Evolutionary conservation across 2,329 filamentous ascomycete genomes (phyloP), one percentile per base, ranked within the genome.

Genomic region (Fonsecaea erecta): DNA sequence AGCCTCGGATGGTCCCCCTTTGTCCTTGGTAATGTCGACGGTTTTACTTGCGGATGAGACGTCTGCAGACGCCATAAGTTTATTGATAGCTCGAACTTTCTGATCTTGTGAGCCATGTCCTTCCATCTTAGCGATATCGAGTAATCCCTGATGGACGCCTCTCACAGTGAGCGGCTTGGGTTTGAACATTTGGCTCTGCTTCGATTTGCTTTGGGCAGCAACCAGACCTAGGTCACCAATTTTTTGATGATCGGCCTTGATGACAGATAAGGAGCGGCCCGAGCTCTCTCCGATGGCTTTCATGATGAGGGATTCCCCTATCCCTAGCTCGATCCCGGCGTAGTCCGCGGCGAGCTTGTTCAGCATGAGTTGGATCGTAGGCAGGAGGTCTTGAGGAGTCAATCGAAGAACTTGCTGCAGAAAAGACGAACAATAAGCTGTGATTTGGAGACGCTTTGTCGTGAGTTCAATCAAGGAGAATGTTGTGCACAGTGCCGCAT

Each of bases 261-360:
- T 97, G 59, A 97, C 88, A 40, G 89, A 85, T 53, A 97, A 79
- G 73, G 88, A 96, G 66, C 95, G 88, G 9, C 95, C 95, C 0
- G 95, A 99, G 32, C 89, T 90, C 80, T 98, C 94, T 11, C 94
- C 94, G 74, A 99, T 96, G 4, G 95, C 92, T 77, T 98, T 99
- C 93, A 98, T 98, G 73, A 99, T 97, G 30, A 99, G 80, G 0
- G 94, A 98, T 79, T 99, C 95, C 63, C 95, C 95, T 72, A 99
- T 99, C n/a, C 95, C 95, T 32, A 99, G 84, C 78, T 99, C 95
- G 68, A 99, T 93, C 21, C 95, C 95, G 51, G 93, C 90, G 76
- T 97, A 99, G 74, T 99, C 95, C 2, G 95, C 94, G 1, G 95
- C 95, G 28, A 99, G 86, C 77, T 98, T 98, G 80, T 97, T 97